phyloP scores from a whole-genome alignment of 2,329 filamentous ascomycete species.

The Fusarium tricinctum region DNA sequence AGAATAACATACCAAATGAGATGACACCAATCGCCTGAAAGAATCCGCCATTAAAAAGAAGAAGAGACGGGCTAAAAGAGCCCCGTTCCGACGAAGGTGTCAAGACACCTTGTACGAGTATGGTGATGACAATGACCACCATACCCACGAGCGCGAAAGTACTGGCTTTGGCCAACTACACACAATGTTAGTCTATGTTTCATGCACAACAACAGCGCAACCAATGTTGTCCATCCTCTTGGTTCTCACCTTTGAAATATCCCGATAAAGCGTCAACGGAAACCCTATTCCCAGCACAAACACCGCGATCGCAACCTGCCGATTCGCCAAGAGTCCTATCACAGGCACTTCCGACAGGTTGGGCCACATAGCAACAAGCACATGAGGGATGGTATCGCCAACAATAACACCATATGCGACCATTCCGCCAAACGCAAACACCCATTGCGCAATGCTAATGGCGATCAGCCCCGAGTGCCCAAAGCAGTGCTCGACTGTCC shows the following conservation, averaged over 20 bases:
- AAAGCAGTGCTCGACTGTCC: slow-evolving; percentile 96
- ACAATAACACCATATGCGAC: slow-evolving; percentile 98
- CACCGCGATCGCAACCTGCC: slow-evolving; percentile 87
- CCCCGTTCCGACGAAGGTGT: slow-evolving; percentile 81
- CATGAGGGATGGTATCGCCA: slow-evolving; percentile 94
- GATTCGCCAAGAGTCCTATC: slow-evolving; percentile 84
- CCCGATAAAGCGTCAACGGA: slow-evolving; percentile 91
- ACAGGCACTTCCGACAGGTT: slow-evolving; percentile 79
- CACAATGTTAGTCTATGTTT: slow-evolving; percentile 27
- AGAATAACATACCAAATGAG: slow-evolving; percentile 80
- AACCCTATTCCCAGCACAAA: slow-evolving; percentile 90
- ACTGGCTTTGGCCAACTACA: slow-evolving; percentile 92
- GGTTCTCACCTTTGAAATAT: slow-evolving; percentile 88
- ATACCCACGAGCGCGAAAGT: slow-evolving; percentile 94
- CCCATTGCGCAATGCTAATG: slow-evolving; percentile 93
- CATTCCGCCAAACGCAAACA: slow-evolving; percentile 99
- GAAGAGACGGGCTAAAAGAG: slow-evolving; percentile 74
- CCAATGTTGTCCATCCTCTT: neutral
- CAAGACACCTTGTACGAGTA: slow-evolving; percentile 84
- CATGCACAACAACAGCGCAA: neutral
- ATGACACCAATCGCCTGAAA: slow-evolving; percentile 98
- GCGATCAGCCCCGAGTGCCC: slow-evolving; percentile 88
- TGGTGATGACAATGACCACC: slow-evolving; percentile 88
- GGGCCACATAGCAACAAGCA: slow-evolving; percentile 86
- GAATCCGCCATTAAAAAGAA: slow-evolving; percentile 88